Base-by-base conservation (phyloP, 202 grass and related monocot species). In the Schoenoplectus triqueter region DNA sequence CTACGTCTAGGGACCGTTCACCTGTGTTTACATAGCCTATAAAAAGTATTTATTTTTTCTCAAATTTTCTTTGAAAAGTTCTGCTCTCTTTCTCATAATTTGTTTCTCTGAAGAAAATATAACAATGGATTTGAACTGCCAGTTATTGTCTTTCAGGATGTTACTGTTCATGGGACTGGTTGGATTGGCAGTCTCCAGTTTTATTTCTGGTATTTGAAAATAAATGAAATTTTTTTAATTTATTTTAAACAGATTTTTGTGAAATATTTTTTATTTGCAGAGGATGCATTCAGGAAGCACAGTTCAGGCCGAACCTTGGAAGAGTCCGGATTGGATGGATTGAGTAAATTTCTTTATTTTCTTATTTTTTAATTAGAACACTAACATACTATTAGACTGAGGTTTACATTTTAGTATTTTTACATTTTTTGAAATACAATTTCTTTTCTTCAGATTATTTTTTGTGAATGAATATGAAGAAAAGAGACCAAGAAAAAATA, bases 281-380 rank as follows among this genome's bases (percentile, higher is more conserved):
- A 92, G 40, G 47, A 88, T 68, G 87, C 90, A 64, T 90, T 97
- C 80, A 81, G 89, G 80, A 62, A 6, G 41, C 76, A 60, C 74
- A 61, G 89, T 90, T 97, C 85, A 3, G 86, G 92, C 41, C 87
- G 92, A 59, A 85, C 84, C 68, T 91, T 97, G 92, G 88, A 97
- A 78, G 87, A 84, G 20, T 50, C 73, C 11, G 86, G 82, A 4
- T 61, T 89, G 90, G 71, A 2, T 14, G 1, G 3, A 31, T 44
- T 44, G 54, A 4, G 75, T 79, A 79, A 78, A 31, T 31, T 31
- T 31, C 31, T 31, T 31, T 31, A 31, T 31, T 31, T 31, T 31
- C 31, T 31, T 31, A 59, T 59, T 17, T 42, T 31, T 77, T 3
- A 56, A 77, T 8, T 59, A 55, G 21, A 5, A 7, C 22, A 41